phyloP scores from a whole-genome alignment of 441 rosid genomes.

The Hura crepitans region DNA sequence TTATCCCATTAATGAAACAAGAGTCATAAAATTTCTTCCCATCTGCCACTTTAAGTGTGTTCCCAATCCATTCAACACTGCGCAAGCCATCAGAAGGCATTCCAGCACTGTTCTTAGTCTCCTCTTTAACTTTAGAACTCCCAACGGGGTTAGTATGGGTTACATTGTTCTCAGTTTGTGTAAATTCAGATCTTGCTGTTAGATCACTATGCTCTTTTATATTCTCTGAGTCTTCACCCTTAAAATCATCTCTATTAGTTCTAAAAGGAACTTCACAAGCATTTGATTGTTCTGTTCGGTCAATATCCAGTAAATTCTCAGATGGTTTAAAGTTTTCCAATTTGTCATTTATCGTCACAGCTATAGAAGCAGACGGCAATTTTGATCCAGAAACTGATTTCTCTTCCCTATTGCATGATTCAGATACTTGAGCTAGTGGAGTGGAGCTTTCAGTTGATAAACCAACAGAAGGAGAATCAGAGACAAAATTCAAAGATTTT shows the following conservation, averaged over 20 bases:
- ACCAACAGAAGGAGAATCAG: constrained; percentile 26
- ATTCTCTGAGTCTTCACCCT: constrained; percentile 27
- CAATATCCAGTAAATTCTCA: constrained; percentile 27
- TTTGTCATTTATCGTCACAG: constrained; percentile 20
- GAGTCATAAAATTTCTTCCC: constrained; percentile 48
- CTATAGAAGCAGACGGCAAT: constrained; percentile 29
- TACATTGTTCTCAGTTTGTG: constrained; percentile 32
- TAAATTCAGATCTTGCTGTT: constrained; percentile 18
- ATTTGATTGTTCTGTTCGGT: constrained; percentile 27
- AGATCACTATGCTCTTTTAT: constrained; percentile 22
- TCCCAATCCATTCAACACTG: constrained; percentile 46
- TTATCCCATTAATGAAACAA: constrained; percentile 45
- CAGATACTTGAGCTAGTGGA: constrained; percentile 33
- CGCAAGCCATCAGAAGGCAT: constrained; percentile 31
- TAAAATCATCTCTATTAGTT: constrained; percentile 14
- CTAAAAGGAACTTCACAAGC: constrained; percentile 28
- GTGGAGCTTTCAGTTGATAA: constrained; percentile 29
- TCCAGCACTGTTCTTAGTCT: constrained; percentile 16
- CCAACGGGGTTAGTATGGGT: constrained; percentile 28
- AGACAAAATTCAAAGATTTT: constrained; percentile 25
- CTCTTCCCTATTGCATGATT: constrained; percentile 34
- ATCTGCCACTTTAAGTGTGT: constrained; percentile 36
- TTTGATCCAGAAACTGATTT: constrained; percentile 32
- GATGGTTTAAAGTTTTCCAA: constrained; percentile 34
- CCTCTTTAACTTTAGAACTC: constrained; percentile 28